Evolutionary conservation across 306 rosid genomes (phyloP).

Genomic region (Begonia peltatifolia): DNA sequence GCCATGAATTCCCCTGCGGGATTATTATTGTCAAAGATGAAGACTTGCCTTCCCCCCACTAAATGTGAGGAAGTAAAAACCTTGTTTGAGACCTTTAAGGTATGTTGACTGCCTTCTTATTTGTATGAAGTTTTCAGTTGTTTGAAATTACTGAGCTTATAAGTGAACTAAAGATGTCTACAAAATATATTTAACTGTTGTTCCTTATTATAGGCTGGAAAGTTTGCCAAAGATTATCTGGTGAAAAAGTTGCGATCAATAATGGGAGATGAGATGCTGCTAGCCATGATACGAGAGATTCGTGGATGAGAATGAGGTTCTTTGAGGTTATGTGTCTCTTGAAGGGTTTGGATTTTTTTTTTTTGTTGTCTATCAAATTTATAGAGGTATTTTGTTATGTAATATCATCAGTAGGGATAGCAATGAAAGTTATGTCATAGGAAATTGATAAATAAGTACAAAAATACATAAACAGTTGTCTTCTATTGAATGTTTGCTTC

Average conservation of each 20-base stretch:
- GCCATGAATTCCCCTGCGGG: constrained; percentile 8
- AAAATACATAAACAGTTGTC: not conserved
- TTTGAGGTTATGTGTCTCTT: constrained; percentile 21
- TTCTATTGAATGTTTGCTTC: constrained; percentile 2
- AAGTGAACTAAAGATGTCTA: too few species aligned
- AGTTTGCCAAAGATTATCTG: constrained; percentile 20
- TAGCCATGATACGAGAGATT: constrained; percentile 26
- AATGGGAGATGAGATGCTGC: constrained; percentile 35
- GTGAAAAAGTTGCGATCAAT: constrained; percentile 25
- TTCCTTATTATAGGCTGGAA: constrained; percentile 30
- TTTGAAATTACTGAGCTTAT: too few species aligned
- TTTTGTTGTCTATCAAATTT: constrained; percentile 11
- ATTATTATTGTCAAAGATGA: constrained; percentile 23
- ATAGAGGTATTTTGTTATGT: constrained; percentile 10
- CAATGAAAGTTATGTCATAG: constrained; percentile 13
- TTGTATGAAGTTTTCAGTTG: not conserved
- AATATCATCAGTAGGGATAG: constrained; percentile 12
- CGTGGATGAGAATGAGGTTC: constrained; percentile 29
- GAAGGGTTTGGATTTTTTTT: constrained; percentile 14
- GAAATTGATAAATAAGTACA: constrained; percentile 5
- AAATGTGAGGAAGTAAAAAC: constrained; percentile 20
- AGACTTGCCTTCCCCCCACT: constrained; percentile 20
- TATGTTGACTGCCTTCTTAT: constrained; percentile 1
- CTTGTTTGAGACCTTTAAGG: constrained; percentile 23
- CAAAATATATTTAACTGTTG: too few species aligned